A percentile compares a stretch with the other conserved stretches of the same genome.
phyloP scores from a whole-genome alignment of 1,284 basidiomycete species.

The Microbotryum silenes-acaulis region DNA sequence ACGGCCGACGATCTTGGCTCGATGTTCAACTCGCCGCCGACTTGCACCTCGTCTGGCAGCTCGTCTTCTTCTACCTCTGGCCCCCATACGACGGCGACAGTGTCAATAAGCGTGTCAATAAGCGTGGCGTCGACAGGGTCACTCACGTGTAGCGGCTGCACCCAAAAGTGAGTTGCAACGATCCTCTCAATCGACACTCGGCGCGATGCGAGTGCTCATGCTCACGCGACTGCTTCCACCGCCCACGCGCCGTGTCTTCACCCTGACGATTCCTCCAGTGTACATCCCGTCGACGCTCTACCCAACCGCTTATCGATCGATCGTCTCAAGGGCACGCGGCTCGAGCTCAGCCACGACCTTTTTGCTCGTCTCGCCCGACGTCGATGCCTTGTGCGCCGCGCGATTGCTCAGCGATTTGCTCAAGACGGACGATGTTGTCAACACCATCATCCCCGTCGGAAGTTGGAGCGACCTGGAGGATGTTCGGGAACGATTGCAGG shows the following conservation, averaged over 20 bases:
- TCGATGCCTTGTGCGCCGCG: conserved; percentile 81
- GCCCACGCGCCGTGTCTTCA: neutral
- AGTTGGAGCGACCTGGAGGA: conserved; percentile 67
- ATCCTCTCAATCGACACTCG: too few species aligned
- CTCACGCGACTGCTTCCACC: too few species aligned
- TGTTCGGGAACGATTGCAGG: conserved; percentile 60
- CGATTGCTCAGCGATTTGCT: conserved; percentile 83
- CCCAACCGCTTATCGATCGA: conserved; percentile 19
- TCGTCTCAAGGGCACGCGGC: conserved; percentile 25
- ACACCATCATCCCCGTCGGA: conserved; percentile 84
- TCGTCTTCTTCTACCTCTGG: too few species aligned
- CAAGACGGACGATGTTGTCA: conserved; percentile 86
- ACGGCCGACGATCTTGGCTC: too few species aligned
- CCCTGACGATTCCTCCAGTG: conserved; percentile 2
- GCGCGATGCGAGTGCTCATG: too few species aligned
- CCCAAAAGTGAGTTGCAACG: too few species aligned
- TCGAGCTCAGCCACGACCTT: conserved; percentile 38
- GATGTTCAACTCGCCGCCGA: too few species aligned
- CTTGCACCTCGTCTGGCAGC: too few species aligned
- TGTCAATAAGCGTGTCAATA: too few species aligned
- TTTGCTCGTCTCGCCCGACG: conserved; percentile 77
- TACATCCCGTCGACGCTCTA: conserved; percentile 16
- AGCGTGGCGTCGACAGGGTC: too few species aligned
- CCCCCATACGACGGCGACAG: too few species aligned
- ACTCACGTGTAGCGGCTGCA: too few species aligned